A percentile compares a stretch with the other conserved stretches of the same genome.
These are phyloP conservation scores for Geotrichum histeridarum DNA, from an alignment of 1,139 yeast genomes.

Conservation along the genomic window DNA sequence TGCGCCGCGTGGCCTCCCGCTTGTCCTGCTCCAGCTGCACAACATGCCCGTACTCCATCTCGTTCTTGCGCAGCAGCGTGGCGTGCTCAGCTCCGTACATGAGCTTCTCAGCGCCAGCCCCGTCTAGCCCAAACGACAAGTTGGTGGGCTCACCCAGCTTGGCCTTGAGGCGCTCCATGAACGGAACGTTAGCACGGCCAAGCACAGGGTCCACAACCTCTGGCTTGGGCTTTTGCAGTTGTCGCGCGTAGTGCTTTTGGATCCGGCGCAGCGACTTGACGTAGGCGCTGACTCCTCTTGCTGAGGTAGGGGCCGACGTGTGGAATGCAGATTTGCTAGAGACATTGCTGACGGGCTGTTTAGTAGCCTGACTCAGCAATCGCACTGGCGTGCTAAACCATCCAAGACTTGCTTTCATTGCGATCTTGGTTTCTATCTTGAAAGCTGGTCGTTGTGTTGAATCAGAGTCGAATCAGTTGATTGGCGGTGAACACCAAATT, in stretches of 20 bases:
- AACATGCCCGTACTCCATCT: conserved; percentile 27
- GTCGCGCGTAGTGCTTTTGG: conserved; percentile 35
- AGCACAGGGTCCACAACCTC: conserved; percentile 67
- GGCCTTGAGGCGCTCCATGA: conserved; percentile 60
- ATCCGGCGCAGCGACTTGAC: conserved; percentile 28
- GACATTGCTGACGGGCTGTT: background rate
- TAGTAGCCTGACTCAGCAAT: background rate
- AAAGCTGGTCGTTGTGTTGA: background rate
- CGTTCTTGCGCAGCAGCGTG: conserved; percentile 41
- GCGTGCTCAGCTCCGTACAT: conserved; percentile 73
- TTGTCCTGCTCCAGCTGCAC: conserved; percentile 51
- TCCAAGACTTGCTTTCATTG: conserved; percentile 5
- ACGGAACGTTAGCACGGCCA: conserved; percentile 65
- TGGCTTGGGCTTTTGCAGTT: conserved; percentile 31
- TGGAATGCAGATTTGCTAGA: conserved; percentile 8
- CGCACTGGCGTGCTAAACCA: conserved; percentile 4
- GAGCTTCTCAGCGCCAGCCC: conserved; percentile 65
- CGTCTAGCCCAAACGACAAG: conserved; percentile 38
- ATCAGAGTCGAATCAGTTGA: background rate
- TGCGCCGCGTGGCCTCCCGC: conserved; percentile 64
- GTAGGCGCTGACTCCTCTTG: conserved; percentile 11
- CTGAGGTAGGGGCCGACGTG: conserved; percentile 11
- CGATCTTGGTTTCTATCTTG: background rate
- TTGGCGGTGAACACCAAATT: conserved; percentile 8
- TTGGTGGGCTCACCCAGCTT: conserved; percentile 61